These are phyloP conservation scores for Phalaenopsis equestris DNA, from an alignment of 106 monocot genomes.

Conservation along the genomic window DNA sequence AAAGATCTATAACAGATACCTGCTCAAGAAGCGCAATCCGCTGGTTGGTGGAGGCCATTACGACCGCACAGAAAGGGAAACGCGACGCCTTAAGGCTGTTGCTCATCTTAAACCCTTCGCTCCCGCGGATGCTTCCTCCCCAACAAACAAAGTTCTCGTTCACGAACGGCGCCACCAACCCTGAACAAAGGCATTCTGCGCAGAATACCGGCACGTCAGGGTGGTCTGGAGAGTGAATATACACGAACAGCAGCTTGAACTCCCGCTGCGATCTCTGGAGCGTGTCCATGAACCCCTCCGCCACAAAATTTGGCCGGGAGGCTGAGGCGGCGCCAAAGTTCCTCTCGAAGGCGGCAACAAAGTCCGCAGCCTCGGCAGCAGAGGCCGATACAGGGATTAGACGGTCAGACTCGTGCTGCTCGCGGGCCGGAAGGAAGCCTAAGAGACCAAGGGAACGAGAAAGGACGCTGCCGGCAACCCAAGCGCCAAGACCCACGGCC, in stretches of 20 bases:
- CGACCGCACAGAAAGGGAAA: slow-evolving; percentile 89
- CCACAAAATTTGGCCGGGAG: slow-evolving; percentile 43
- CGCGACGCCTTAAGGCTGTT: slow-evolving; percentile 83
- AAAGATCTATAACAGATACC: slow-evolving; percentile 20
- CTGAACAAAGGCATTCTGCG: slow-evolving; percentile 41
- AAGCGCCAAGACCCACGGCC: slow-evolving; percentile 51
- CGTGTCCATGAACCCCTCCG: slow-evolving; percentile 85
- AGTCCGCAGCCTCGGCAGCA: slow-evolving; percentile 62
- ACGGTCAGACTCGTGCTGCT: slow-evolving; percentile 13
- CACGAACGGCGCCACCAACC: slow-evolving; percentile 59
- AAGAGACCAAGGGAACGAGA: slow-evolving; percentile 65
- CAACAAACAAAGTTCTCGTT: slow-evolving; percentile 87
- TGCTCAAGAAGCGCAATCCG: slow-evolving; percentile 69
- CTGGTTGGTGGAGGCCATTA: slow-evolving; percentile 68
- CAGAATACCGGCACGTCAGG: slow-evolving; percentile 80
- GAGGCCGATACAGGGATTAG: slow-evolving; percentile 35
- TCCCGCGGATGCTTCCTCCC: slow-evolving; percentile 85
- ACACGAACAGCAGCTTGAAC: slow-evolving; percentile 80
- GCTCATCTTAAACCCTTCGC: slow-evolving; percentile 98
- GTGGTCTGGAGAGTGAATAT: slow-evolving; percentile 92
- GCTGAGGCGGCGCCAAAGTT: slow-evolving; percentile 30
- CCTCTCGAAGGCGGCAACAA: slow-evolving; percentile 52
- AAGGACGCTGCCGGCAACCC: slow-evolving; percentile 68
- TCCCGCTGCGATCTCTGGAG: slow-evolving; percentile 77
- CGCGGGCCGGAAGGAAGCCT: slow-evolving; percentile 22